phyloP scores from a whole-genome alignment of 2,329 filamentous ascomycete species.

The Parasarocladium wereldwijsianum region DNA sequence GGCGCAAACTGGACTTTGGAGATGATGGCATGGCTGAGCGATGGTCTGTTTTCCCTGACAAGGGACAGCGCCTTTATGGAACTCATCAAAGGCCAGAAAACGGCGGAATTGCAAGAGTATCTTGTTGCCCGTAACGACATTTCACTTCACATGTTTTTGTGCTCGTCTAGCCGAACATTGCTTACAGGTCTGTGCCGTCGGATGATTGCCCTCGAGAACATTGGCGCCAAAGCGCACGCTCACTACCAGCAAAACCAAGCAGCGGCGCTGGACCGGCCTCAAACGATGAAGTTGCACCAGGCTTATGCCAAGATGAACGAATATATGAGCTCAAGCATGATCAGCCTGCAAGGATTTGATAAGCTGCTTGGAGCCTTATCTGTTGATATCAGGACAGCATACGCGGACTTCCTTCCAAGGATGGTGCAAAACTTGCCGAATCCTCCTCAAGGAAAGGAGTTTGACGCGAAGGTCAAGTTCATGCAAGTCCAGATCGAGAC shows the following conservation, averaged over 20 bases:
- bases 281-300: constrained; percentile 38
- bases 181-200: constrained; percentile 54
- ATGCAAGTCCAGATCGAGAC: constrained; percentile 36
- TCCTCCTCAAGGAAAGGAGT: constrained; percentile 25
- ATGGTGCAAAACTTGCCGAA: constrained; percentile 31
- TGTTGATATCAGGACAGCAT: constrained; percentile 33
- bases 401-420: constrained; percentile 28
- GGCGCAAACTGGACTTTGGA: constrained; percentile 70
- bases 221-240: constrained; percentile 26
- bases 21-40: constrained; percentile 47
- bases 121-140: constrained; percentile 41
- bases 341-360: constrained; percentile 48
- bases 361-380: constrained; percentile 38
- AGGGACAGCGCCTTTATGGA: constrained; percentile 35
- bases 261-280: constrained; percentile 10
- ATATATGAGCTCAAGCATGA: constrained; percentile 32
- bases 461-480: constrained; percentile 28
- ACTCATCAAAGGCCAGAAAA: constrained; percentile 31
- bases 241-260: constrained; percentile 2
- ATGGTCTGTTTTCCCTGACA: constrained; percentile 40
- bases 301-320: constrained; percentile 40
- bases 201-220: constrained; percentile 38
- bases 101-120: constrained; percentile 33
- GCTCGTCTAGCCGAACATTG: constrained; percentile 59
- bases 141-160: constrained; percentile 50